Evolutionary conservation across 176 grass and related monocot genomes (phyloP), one percentile per base, ranked within the genome.

Genomic region (Areca catechu): DNA sequence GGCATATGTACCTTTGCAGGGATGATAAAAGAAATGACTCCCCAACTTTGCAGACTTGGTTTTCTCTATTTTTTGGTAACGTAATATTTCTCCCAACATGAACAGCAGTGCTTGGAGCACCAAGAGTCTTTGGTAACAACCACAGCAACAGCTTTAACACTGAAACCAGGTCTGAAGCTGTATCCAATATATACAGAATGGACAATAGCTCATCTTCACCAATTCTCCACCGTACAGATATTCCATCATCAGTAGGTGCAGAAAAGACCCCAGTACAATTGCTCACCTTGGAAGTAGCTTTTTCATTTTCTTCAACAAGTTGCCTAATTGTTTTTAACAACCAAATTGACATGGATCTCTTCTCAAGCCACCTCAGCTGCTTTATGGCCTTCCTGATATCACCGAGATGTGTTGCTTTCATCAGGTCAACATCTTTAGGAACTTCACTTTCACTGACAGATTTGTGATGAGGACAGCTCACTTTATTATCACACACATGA

Each of bases 401-500:
- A 70, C 55, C 54, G 54, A 89, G 70, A 79, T 75, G 85, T 54
- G 51, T 43, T 24, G 60, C 24, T 76, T 65, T 85, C 19, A 10
- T 70, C 58, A 57, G 68, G 73, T 77, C 72, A 62, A 76, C 63
- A 70, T 92, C 87, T 82, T 85, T 93, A 55, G 71, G 74, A 76
- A 22, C 77, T 60, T 85, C 94, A 66, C 70, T 49, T 65, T 89
- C 87, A 23, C 23, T 67, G 57, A 57, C 74, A 70, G 88, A 76
- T 79, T 88, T 85, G 76, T 89, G 94, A 63, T 93, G 94, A 16
- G 88, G 78, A 60, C 94, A 98, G 57, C 70, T 82, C 69, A 85
- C 54, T 63, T 98, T 98, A 68, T 76, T 98, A 68, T 98, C 88
- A 48, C 94, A 98, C 52, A 93, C 78, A 92, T 98, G 94, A 68